Evolutionary conservation across 352 stramenopile genomes (phyloP), one percentile per base, ranked within the genome.

Genomic region (Elongisporangium undulatum): DNA sequence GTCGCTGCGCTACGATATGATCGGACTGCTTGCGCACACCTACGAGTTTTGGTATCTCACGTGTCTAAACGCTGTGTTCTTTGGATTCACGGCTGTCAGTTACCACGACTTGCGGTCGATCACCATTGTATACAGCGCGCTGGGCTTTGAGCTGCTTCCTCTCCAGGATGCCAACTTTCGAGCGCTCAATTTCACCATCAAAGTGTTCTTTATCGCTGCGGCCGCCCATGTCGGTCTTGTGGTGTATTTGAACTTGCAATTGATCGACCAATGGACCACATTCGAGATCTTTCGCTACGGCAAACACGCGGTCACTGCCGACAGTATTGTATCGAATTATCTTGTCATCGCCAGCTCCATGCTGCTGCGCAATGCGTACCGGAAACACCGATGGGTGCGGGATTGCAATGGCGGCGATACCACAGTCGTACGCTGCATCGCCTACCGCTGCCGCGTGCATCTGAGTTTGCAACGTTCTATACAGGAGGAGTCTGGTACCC

Each of bases 31-130:
- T 3, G n/a, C 66, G 5, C 21, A 29, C 19, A 62, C 54, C 7
- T 66, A 66, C 19, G 65, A 72, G 24, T 68, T 72, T 17, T 72
- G 57, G 61, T 72, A 68, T 50, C 63, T 61, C 21, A 38, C 51
- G 20, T 10, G 53, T 1, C 53, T 45, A 29, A 72, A 61, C 17
- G 16, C 53, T 5, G 5, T 5, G 23, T 26, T 26, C 23, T 26
- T 26, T 26, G 23, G 2, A 26, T 26, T n/a, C n/a, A n/a, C n/a
- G n/a, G n/a, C n/a, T n/a, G n/a, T n/a, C n/a, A n/a, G n/a, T n/a
- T n/a, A n/a, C n/a, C n/a, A n/a, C 23, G 23, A 26, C 23, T 2
- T 26, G 23, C 2, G 23, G 23, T 26, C 23, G 23, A 26, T 26
- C 23, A 26, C 23, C 5, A 2, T 26, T 26, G 23, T 26, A 26